Conservation (phyloP, 257 asterid species). For the Plantago elongata region DNA sequence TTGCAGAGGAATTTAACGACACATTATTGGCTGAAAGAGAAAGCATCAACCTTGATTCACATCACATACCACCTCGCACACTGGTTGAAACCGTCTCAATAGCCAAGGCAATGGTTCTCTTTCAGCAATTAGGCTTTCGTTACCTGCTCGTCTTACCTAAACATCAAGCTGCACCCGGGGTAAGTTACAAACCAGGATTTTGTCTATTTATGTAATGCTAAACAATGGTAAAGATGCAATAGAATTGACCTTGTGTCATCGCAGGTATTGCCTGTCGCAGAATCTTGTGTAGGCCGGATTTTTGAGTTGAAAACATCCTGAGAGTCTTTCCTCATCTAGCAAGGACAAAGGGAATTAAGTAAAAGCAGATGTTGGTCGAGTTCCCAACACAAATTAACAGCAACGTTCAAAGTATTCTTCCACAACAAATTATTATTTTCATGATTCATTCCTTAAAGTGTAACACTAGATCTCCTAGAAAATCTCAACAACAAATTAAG, state of each 20-base stretch:
- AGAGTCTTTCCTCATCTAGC: slow-evolving; percentile 67
- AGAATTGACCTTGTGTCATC: slow-evolving; percentile 27
- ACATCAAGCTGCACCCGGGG: slow-evolving; percentile 57
- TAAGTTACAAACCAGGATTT: no score
- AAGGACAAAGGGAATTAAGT: slow-evolving; percentile 38
- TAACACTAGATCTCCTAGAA: no score
- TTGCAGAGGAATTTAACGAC: slow-evolving; percentile 61
- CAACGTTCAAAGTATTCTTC: no score
- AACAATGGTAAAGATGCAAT: not conserved
- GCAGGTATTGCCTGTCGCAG: slow-evolving; percentile 72
- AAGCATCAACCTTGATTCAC: slow-evolving; percentile 56
- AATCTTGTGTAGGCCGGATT: slow-evolving; percentile 89
- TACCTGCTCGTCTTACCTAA: no score
- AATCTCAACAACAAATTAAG: no score
- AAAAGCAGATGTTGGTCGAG: no score
- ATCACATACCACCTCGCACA: slow-evolving; percentile 65
- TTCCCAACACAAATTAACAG: no score
- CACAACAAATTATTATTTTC: no score
- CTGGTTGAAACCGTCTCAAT: slow-evolving; percentile 71
- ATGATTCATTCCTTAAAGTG: no score
- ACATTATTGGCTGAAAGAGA: slow-evolving; percentile 70
- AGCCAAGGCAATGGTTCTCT: slow-evolving; percentile 84
- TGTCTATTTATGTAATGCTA: no score
- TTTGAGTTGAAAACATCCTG: slow-evolving; percentile 75
- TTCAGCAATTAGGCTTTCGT: no score